A percentile compares a stretch with the other conserved stretches of the same genome.
Evolutionary conservation across 768 basidiomycete species (phyloP).

Genomic region (Plicaturopsis crispa): DNA sequence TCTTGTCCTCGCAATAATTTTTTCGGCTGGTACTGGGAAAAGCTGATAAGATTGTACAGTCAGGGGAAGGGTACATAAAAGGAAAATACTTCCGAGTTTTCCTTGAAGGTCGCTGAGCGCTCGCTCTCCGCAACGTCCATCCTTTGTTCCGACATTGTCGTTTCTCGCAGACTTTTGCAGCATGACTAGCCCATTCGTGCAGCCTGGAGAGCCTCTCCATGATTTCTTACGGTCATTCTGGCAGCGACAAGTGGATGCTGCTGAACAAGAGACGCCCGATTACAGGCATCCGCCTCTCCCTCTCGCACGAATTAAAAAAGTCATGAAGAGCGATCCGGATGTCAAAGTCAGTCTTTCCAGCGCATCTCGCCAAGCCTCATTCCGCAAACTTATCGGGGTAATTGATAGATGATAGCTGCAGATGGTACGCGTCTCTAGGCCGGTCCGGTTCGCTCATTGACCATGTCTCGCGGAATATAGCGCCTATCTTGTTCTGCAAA

Average conservation of each 20-base stretch:
- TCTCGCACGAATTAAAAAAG: conserved; percentile 95
- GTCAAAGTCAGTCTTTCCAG: conserved; percentile 69
- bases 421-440: conserved; percentile 53
- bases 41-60: too few species aligned
- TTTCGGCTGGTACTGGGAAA: too few species aligned
- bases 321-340: conserved; percentile 97
- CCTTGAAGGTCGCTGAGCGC: too few species aligned
- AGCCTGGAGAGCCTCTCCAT: conserved; percentile 79
- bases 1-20: too few species aligned
- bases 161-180: too few species aligned
- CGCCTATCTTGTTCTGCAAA: conserved; percentile 94
- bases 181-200: conserved; percentile 53
- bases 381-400: too few species aligned
- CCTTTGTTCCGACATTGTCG: too few species aligned
- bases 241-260: conserved; percentile 81
- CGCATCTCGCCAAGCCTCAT: too few species aligned
- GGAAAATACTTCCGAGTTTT: too few species aligned
- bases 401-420: conserved; percentile 90
- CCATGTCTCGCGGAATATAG: conserved; percentile 27
- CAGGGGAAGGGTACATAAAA: too few species aligned
- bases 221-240: conserved; percentile 84
- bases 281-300: conserved; percentile 85
- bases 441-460: conserved; percentile 4
- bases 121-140: too few species aligned
- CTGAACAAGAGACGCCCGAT: conserved; percentile 85